Evolutionary conservation across 257 asterid species (phyloP), one percentile per base, ranked within the genome.

Genomic region (Avicennia marina): DNA sequence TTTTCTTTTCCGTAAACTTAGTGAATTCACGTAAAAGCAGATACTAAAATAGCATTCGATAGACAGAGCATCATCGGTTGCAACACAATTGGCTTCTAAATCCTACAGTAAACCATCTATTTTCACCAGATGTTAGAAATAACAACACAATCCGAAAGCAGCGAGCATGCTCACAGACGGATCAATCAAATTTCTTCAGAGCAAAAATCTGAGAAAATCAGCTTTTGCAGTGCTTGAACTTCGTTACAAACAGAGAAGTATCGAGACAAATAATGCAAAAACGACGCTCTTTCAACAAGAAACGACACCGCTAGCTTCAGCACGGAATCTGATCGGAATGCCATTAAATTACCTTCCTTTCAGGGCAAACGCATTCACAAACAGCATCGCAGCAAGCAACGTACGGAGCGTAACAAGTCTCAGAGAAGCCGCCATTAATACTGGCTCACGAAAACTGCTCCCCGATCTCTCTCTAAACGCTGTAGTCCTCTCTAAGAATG

Each of bases 361-460:
- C 1, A 5, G 55, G 16, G 87, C 62, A 17, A 64, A 48, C 15
- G 63, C 78, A 41, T 55, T 60, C 60, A 67, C 62, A 42, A 66
- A 62, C 34, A 79, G 52, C 19, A 81, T 58, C 7, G 76, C 26
- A 24, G 67, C 31, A 1, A 87, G 71, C 61, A 85, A 34, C 46
- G 75, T 51, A 34, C 25, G 71, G 15, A 82, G 50, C 53, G 54
- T 5, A 13, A 63, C 18, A 32, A 15, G 40, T 45, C 75, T 73
- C 54, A 32, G 46, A 34, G 72, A 59, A 63, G 53, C 63, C 53
- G 81, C 81, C 96, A 81, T 83, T 72, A 70, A 49, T 67, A 69
- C 18, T 31, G 13, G 60, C 48, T 63, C 11, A 24, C 39, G 54
- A 60, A 54, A 60, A 26, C 24, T 17, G 17, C 16, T 31, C 38